Conservation (phyloP, 345 rosid genomes). For the rapeseed (Brassica napus) region Da-Ae NC_063445.1:14330001-14330500, state of each 20-base stretch:
- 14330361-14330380: background rate
- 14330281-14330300: background rate
- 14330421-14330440: background rate
- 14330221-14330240: background rate
- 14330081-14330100: slow-evolving; percentile 24
- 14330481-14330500: background rate
- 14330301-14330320: background rate
- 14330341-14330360: background rate
- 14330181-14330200: background rate
- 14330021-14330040: slow-evolving; percentile 14
- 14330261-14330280: background rate
- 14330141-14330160: background rate
- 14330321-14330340: background rate
- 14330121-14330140: background rate
- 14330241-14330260: background rate
- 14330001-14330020: slow-evolving; percentile 18
- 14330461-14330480: background rate
- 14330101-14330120: background rate
- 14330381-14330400: background rate
- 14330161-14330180: background rate
- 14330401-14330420: background rate
- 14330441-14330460: background rate
- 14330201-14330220: background rate
- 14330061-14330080: slow-evolving; percentile 29
- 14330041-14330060: slow-evolving; percentile 36